Evolutionary conservation across 352 stramenopile genomes (phyloP), one percentile per base, ranked within the genome.

Genomic region (Aphanomyces euteiches): DNA sequence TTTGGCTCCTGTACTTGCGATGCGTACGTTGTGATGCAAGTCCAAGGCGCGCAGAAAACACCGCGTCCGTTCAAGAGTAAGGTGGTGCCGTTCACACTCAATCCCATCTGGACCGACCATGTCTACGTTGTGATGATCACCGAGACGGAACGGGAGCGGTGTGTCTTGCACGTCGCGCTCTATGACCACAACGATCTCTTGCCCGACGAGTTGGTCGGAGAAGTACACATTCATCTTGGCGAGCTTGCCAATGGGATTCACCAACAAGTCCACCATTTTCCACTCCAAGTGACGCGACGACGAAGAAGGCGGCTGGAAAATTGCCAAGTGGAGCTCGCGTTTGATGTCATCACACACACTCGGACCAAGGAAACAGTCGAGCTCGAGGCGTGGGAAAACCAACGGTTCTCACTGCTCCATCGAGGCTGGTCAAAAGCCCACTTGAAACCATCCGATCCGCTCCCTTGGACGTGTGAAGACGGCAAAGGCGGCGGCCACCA

Each of bases 81-180:
- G 21, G 21, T 61, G 12, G 54, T 61, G 7, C 54, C 54, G 34
- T 61, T 61, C 54, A 61, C 54, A 37, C 17, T 61, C 19, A 61
- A 61, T 37, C 54, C 54, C 7, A 39, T 37, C 10, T 61, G 54
- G 54, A 40, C 17, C 8, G 54, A 13, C 5, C 17, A 61, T 7
- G 28, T 61, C 28, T 61, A 61, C 34, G 54, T 61, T 37, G 15
- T 61, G 54, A 61, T 5, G 19, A 37, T 61, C 28, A 17, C 28
- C 54, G 54, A 61, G 21, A 61, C 54, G 54, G 54, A 61, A 37
- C 54, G 54, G 28, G 54, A 61, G 54, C 54, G 54, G 21, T 61
- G 54, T 17, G 43, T 61, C 34, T 37, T 61, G 15, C 54, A 41
- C n/a, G 54, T 61, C 10, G 17, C 15, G 6, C 28, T 61, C 28